These are phyloP conservation scores for Pyracantha coccinea DNA, from an alignment of 331 rosid genomes.

Conservation along the genomic window DNA sequence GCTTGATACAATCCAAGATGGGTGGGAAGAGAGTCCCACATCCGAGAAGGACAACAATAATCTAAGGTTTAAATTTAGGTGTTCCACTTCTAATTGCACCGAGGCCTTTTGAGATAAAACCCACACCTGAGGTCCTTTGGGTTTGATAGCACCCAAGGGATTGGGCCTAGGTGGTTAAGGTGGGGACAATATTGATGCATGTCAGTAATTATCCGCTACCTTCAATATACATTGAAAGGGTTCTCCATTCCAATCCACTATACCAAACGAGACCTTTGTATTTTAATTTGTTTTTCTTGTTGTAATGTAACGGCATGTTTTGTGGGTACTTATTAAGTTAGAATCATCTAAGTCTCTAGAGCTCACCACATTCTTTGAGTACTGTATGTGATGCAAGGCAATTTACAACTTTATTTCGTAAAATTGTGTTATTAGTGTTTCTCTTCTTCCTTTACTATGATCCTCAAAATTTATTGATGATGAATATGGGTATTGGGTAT, in stretches of 20 bases:
- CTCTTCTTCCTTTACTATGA: not conserved
- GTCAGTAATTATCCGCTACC: not conserved
- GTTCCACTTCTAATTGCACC: no score
- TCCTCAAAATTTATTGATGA: conserved; percentile 6
- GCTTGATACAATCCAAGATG: no score
- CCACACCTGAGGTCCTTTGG: no score
- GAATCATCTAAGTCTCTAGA: not conserved
- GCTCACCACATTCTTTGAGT: not conserved
- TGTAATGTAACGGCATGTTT: not conserved
- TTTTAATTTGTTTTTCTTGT: not conserved
- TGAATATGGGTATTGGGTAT: conserved; percentile 9
- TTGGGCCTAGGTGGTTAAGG: no score
- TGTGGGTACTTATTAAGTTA: not conserved
- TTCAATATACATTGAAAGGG: not conserved
- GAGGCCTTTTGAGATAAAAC: no score
- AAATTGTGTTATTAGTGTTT: not conserved
- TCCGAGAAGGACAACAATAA: no score
- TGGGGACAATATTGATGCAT: no score
- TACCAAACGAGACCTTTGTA: not conserved
- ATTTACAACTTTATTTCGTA: not conserved
- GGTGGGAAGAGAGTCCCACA: no score
- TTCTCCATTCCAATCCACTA: not conserved
- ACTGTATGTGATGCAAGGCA: not conserved
- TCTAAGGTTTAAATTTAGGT: no score
- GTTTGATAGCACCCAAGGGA: no score